Evolutionary conservation across 768 basidiomycete genomes (phyloP), one percentile per base, ranked within the genome.

Genomic region (Tulasnella calospora): DNA sequence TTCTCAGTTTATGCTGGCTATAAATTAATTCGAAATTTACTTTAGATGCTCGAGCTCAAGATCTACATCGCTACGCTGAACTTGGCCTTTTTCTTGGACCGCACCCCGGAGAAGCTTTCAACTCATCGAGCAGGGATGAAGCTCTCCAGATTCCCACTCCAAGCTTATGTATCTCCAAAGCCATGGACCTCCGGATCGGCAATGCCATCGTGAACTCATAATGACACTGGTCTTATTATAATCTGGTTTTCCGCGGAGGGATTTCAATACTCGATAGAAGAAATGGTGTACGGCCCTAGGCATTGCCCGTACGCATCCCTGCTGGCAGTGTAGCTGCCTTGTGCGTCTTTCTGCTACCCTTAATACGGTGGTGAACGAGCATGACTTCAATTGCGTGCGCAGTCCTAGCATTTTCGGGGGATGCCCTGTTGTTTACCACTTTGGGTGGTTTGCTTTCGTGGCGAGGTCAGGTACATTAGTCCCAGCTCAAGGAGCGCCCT

Each of bases 21-120:
- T 40, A 3, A 61, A 10, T 67, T 27, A 15, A 3, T 30, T 67
- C 2, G 30, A 2, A 0, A 67, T 19, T 33, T 5, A 13, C 13
- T 35, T 35, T 33, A 67, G 61, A 17, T 67, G 61, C 61, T 67
- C 30, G 61, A 67, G 13, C 61, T 67, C 61, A 67, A 67, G 61
- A 67, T 67, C 33, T 67, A 67, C 61, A 35, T 67, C 12, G 61
- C 71, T 15, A 73, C 71, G 27, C 36, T 73, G 40, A 73, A 73
- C 30, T 40, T 73, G 33, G 30, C 36, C 30, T 73, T 73, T 36
- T 73, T 41, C 71, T 36, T 73, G 27, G 71, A 73, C 21, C 40
- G 35, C n/a, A 33, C 35, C 36, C 71, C 71, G 1, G 3, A 73
- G 27, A 38, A 73, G 46, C 71, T 73, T 10, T 67, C 61, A 5